Evolutionary conservation across 2,329 filamentous ascomycete genomes (phyloP), one percentile per base, ranked within the genome.

Genomic region (Calonectria multiphialidica): DNA sequence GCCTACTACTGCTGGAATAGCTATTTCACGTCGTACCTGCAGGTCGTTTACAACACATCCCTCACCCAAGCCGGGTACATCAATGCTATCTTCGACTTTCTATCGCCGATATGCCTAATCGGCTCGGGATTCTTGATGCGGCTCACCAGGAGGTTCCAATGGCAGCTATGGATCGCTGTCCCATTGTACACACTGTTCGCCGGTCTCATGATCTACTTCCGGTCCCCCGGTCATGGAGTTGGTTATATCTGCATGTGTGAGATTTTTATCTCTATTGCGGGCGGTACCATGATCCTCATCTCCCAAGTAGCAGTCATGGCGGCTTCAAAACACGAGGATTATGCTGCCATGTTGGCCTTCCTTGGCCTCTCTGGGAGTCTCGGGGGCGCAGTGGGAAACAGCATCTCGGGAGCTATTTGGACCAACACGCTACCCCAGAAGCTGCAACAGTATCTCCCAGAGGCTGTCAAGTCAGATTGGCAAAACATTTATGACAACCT

Each of bases 81-180:
- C 44, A 49, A 40, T n/a, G 67, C 70, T 8, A 74, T 74, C 23
- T 74, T 61, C 44, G 70, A 73, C 25, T 69, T 73, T 9, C 71
- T 71, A 0, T 71, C 67, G 13, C 66, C 67, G 4, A 62, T 49
- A 15, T 73, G 73, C 65, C 49, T 57, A 10, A 28, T 67, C 4
- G 50, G 25, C 13, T 33, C 50, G 2, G 65, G 53, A 15, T 53
- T 55, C 25, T 18, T 66, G 23, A 66, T 66, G 64, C 81, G 81
- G 30, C 76, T 78, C 42, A 80, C 81, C 9, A 79, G 79, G 16
- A 76, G 80, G 12, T 81, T 81, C 13, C 81, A 83, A 63, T 78
- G 81, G 53, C 82, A 59, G 53, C 7, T 59, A 13, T 59, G 53
- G 53, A 30, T 40, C 21, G 53, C 53, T 25, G 53, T 59, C 5